Evolutionary conservation across 1,284 basidiomycete genomes (phyloP), one percentile per base, ranked within the genome.

Genomic region (Wolfiporia cocos): DNA sequence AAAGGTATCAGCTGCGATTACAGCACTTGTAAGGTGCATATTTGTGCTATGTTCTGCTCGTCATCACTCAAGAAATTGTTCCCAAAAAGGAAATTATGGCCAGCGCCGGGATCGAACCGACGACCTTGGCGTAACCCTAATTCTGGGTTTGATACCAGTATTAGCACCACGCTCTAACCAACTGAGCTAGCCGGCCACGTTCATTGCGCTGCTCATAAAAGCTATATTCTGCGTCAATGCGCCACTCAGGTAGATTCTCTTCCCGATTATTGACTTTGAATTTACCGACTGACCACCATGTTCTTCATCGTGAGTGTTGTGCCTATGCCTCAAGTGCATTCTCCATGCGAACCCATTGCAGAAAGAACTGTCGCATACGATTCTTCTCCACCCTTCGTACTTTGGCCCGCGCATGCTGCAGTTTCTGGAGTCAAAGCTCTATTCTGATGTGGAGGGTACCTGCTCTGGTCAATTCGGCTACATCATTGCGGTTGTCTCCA

Each of bases 391-490:
- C 63, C 95, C 95, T 12, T 97, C 94, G 18, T 99, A 95, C 69
- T 99, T 98, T 62, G 95, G 95, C 12, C 92, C 95, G 5, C 86
- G 89, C 48, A 93, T 98, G 80, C 78, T 91, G 46, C 86, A 90
- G 51, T 96, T 92, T 66, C 79, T 99, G 46, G 83, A 92, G 61
- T 85, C 86, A 43, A 96, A 97, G 65, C 77, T 99, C 19, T 92
- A 94, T 61, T 82, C 91, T 17, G 94, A 98, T 62, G 94, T 98
- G 46, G 95, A 99, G 65, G 95, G 95, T 28, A 97, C 94, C 38
- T 98, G 95, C 61, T 92, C 89, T 30, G 95, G 95, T 40, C 84
- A 89, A 57, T 91, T 94, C 53, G 94, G 93, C 48, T 99, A 97
- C 68, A 97, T 99, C 67, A 95, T 99, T 59, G 89, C 93, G 21